Base-by-base conservation (phyloP, 2,329 filamentous ascomycete species). In the Hansfordia pulvinata region DNA sequence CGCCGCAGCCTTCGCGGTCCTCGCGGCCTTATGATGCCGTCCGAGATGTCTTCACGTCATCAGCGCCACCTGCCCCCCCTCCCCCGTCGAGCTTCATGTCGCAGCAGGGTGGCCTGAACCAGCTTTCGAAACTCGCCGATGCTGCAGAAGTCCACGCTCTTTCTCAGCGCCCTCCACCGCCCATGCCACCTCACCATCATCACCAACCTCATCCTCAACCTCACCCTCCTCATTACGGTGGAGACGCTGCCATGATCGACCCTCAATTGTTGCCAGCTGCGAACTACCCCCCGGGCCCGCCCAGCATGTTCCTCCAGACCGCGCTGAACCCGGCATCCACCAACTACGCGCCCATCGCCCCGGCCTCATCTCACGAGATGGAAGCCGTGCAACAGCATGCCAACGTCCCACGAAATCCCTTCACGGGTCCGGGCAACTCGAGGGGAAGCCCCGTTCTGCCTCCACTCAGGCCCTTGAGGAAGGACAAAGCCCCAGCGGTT, bases 11-110 rank as follows among this genome's bases (percentile, higher is more conserved):
- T n/a, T n/a, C n/a, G 24, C 34, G 45, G 29, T 27, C 36, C 10
- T 52, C 54, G 8, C 47, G 53, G 14, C 54, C 55, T 1, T 61
- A 60, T 31, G 57, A 61, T 35, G 56, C 57, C 3, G 54, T 61
- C 14, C 42, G 57, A 22, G 56, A 61, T 27, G 50, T 58, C 5
- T 58, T 60, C 27, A 52, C 47, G 3, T 42, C 42, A 21, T 41
- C 40, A n/a, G 39, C 48, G 8, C 34, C 52, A 6, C 33, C 41
- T 9, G 29, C 31, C n/a, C 26, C 27, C 11, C 13, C 35, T 15
- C 37, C 10, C 30, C 32, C 10, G 22, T 33, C 6, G 33, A 40
- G 15, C 30, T 35, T 20, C 40, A 46, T n/a, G n/a, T n/a, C n/a
- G n/a, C n/a, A n/a, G n/a, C n/a, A n/a, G n/a, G n/a, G n/a, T n/a